Base-by-base conservation (phyloP, 441 rosid genomes). In the Populus hybrid region DNA sequence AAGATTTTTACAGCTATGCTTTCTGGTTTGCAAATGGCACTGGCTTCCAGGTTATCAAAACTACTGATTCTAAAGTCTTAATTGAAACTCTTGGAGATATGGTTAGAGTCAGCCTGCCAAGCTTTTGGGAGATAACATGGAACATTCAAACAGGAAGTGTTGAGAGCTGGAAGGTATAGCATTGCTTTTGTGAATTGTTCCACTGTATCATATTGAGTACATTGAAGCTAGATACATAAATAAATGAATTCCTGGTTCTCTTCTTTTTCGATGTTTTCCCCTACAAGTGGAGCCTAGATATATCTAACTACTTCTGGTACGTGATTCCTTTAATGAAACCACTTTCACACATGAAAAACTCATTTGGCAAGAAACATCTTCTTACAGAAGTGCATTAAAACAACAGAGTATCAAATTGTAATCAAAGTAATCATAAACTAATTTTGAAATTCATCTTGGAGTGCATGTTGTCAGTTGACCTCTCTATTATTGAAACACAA, bases 151-250 rank as follows among this genome's bases (percentile, higher is more conserved):
- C 88, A 21, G 99, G 99, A 84, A 80, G 81, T 69, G 74, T 94
- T 77, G 90, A 93, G 80, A 81, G 91, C 84, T 96, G 99, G 99
- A 88, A 90, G 97, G 99, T 96, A 83, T 70, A 10, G 63, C n/a
- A 38, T 16, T 68, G 30, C 40, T 36, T 18, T 40, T 68, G 40
- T 79, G 42, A 40, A 75, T 23, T 77, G 73, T 18, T 75, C 73
- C 16, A 24, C n/a, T 18, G 20, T 68, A 12, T 70, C 26, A 28
- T 57, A 26, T 78, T 64, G 32, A 66, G 67, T 68, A 20, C 28
- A 11, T 42, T 38, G 36, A 30, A 18, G 10, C 40, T 34, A 16
- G 71, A 20, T 34, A 23, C 28, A 63, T 61, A 23, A 61, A 61
- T 23, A 63, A 24, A 63, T 63, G 66, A 63, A 21, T 21, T 63